Evolutionary conservation across 495 filamentous ascomycete species (phyloP), one percentile per base, ranked within the genome.

Genomic region (Bombardia bombarda): DNA sequence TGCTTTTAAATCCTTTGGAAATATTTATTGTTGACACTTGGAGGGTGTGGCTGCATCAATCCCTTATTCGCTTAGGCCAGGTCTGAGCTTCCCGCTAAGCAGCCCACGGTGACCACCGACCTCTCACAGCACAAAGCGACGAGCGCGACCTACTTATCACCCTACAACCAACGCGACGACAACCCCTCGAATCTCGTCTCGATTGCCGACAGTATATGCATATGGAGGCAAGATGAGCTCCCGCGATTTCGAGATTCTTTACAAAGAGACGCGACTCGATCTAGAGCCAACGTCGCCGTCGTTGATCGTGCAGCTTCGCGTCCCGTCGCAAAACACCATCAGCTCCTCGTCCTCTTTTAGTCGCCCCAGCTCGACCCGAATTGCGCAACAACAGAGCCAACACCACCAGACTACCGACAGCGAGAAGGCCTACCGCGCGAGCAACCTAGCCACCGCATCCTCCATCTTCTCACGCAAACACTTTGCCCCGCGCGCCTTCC

Each of bases 201-300:
- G n/a, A 34, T 34, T 16, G 13, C 14, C 7, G 17, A 19, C 32
- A 34, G 12, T 16, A 23, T 40, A 58, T 40, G 47, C 54, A 50
- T 43, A 58, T 60, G 61, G 63, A 49, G 54, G 50, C 60, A 66
- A 49, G 42, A 74, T 74, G 70, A 67, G 58, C 43, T 52, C 60
- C 38, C 32, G 61, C 20, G 57, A 67, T 20, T 56, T 61, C 20
- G 60, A 62, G 44, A 72, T 71, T 52, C 68, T 88, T 51, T 90
- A 86, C 70, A 90, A 88, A 61, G 90, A 96, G 68, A 84, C 86
- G 54, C 80, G 87, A 54, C 66, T 94, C 46, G 83, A 87, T 49
- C 73, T 92, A 41, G 84, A 90, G 57, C 82, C 87, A 20, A 71
- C 82, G 36, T 81, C 73, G 45, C 68, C 77, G 52, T 72, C 73